Evolutionary conservation across 108 stramenopile species (phyloP).

Genomic region (Poteriospumella lacustris): DNA sequence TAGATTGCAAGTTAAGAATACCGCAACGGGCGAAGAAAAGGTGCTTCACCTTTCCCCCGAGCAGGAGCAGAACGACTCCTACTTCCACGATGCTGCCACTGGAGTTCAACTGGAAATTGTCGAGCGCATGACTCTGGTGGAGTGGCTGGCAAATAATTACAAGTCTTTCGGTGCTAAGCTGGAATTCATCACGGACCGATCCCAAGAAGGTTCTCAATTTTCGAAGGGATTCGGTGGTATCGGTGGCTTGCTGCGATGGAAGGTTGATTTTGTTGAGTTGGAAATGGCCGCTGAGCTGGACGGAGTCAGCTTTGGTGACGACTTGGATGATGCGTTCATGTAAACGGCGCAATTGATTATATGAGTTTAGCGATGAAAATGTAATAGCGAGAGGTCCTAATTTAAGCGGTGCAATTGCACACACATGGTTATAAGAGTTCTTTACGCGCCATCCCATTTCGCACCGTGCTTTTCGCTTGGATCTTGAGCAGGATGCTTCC

Average conservation of each 20-base stretch:
- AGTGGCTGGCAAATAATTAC: constrained; percentile 97
- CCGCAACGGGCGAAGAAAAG: constrained; percentile 66
- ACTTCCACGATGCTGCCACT: constrained; percentile 69
- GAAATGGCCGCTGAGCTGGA: constrained; percentile 66
- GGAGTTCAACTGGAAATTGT: constrained; percentile 82
- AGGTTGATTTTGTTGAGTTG: constrained; percentile 87
- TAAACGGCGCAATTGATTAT: too few species aligned
- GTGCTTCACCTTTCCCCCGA: constrained; percentile 70
- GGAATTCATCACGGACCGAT: constrained; percentile 93
- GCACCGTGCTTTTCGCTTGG: constrained; percentile 3
- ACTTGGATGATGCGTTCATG: constrained; percentile 23
- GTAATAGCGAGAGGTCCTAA: too few species aligned
- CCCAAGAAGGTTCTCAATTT: constrained; percentile 93
- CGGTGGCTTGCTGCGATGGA: constrained; percentile 94
- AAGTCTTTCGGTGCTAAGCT: constrained; percentile 87
- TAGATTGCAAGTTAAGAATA: constrained; percentile 62
- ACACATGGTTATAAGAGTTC: not conserved
- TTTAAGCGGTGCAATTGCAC: not conserved
- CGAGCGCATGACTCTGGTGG: constrained; percentile 72
- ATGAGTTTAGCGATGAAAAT: too few species aligned
- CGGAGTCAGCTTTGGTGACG: constrained; percentile 12
- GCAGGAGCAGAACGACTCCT: constrained; percentile 34
- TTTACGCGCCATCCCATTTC: not conserved
- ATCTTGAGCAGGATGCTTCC: not conserved
- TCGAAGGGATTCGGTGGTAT: constrained; percentile 97